Evolutionary conservation across 371 early-diverging fungal genomes (phyloP).

Genomic region (Mucor piriformis): DNA sequence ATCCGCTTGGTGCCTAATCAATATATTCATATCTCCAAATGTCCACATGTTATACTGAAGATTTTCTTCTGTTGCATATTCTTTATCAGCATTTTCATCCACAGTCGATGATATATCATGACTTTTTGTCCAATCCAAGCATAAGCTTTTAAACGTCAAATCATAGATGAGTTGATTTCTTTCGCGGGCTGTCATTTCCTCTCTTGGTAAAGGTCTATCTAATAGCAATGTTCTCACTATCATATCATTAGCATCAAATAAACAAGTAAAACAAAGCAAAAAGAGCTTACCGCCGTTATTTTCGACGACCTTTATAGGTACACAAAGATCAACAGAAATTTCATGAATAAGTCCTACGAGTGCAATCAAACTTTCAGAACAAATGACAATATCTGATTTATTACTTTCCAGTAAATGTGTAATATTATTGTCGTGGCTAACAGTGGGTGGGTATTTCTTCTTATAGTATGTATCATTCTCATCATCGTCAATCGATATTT

Average conservation of each 20-base stretch:
- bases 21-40: constrained; percentile 26
- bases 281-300: neutral
- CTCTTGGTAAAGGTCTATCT: constrained; percentile 21
- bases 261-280: neutral
- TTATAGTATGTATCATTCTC: constrained; percentile 3
- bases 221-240: constrained; percentile 1
- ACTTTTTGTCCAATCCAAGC: constrained; percentile 21
- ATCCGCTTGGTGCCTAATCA: constrained; percentile 25
- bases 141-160: constrained; percentile 15
- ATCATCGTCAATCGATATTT: neutral
- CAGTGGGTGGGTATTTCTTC: constrained; percentile 4
- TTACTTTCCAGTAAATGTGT: neutral
- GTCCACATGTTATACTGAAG: constrained; percentile 27
- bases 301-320: constrained; percentile 10
- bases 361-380: constrained; percentile 5
- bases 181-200: constrained; percentile 8
- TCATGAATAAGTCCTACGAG: constrained; percentile 5
- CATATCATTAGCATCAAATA: neutral
- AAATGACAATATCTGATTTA: constrained; percentile 8
- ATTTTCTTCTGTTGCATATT: constrained; percentile 17
- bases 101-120: constrained; percentile 1
- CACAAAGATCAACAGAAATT: neutral
- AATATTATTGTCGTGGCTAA: neutral
- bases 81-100: neutral
- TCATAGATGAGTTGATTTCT: constrained; percentile 13